Evolutionary conservation across 305 asterid species (phyloP).

Genomic region (Rubia tinctorum): DNA sequence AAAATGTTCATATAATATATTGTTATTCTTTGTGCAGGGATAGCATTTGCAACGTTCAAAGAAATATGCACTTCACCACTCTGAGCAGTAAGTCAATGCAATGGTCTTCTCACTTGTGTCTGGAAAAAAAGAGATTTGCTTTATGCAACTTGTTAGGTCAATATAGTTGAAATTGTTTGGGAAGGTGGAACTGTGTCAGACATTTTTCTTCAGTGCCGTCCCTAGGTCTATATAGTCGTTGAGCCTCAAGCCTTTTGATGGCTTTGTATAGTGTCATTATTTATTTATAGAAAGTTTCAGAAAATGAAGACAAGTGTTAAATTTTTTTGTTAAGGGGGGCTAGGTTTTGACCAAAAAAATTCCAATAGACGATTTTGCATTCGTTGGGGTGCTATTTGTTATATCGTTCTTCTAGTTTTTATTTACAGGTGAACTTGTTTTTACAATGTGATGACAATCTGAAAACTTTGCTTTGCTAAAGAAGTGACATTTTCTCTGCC

Average conservation of each 20-base stretch:
- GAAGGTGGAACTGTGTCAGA: too few species aligned
- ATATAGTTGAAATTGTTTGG: too few species aligned
- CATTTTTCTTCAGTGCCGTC: too few species aligned
- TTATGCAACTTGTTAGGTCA: neutral
- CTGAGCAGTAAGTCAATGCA: constrained; percentile 67
- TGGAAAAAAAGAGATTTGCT: neutral
- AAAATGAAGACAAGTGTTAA: neutral
- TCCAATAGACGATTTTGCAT: neutral
- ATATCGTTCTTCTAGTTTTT: neutral
- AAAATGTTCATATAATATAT: constrained; percentile 5
- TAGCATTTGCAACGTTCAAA: constrained; percentile 77
- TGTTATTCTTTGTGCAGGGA: constrained; percentile 55
- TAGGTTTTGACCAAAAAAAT: neutral
- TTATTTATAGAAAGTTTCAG: neutral
- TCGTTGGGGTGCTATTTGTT: neutral
- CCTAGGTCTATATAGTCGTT: neutral
- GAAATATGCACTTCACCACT: constrained; percentile 74
- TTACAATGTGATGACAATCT: neutral
- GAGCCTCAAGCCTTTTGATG: neutral
- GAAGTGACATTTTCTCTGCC: neutral
- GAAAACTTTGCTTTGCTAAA: neutral
- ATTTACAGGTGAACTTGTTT: neutral
- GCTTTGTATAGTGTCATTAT: neutral
- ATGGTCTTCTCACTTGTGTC: neutral
- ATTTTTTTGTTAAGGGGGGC: neutral